Percentiles rank a stretch among this genome's conserved stretches.
These are phyloP conservation scores for Xenoacremonium recifei DNA, from an alignment of 2,329 filamentous ascomycete species.

Conservation along the genomic window DNA sequence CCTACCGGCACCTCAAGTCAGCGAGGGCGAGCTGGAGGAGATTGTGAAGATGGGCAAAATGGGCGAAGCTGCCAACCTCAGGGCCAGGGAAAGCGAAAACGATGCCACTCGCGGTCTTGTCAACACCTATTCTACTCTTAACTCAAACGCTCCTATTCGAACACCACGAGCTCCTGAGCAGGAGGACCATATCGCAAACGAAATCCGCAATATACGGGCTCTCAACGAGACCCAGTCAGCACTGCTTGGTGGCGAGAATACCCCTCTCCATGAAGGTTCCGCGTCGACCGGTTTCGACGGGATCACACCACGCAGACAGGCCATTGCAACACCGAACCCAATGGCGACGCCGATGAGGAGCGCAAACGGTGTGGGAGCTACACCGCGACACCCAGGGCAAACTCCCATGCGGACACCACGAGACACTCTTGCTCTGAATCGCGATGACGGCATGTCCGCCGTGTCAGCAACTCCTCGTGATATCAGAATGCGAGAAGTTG, in stretches of 20 bases:
- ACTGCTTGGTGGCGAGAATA: slow-evolving; percentile 90
- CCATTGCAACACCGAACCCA: slow-evolving; percentile 89
- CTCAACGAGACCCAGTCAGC: slow-evolving; percentile 93
- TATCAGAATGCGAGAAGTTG: slow-evolving; percentile 67
- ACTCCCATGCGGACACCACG: slow-evolving; percentile 87
- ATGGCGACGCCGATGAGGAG: slow-evolving; percentile 83
- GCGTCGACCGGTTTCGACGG: slow-evolving; percentile 87
- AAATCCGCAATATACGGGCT: slow-evolving; percentile 90
- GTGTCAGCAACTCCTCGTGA: slow-evolving; percentile 76
- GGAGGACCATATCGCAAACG: slow-evolving; percentile 94
- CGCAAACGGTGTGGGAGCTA: slow-evolving; percentile 63
- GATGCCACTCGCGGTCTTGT: slow-evolving; percentile 82
- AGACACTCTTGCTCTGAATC: slow-evolving; percentile 83
- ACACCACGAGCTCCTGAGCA: slow-evolving; percentile 89
- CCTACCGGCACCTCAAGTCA: slow-evolving; percentile 85
- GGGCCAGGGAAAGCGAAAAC: slow-evolving; percentile 77
- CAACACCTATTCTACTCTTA: slow-evolving; percentile 80
- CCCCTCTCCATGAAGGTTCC: slow-evolving; percentile 76
- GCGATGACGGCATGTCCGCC: slow-evolving; percentile 64
- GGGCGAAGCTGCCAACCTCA: slow-evolving; percentile 77
- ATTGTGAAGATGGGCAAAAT: slow-evolving; percentile 99
- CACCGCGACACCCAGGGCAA: slow-evolving; percentile 67
- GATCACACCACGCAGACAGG: slow-evolving; percentile 75
- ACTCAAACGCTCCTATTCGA: slow-evolving; percentile 81
- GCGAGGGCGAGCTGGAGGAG: slow-evolving; percentile 89